Evolutionary conservation across 2,329 filamentous ascomycete genomes (phyloP).

Genomic region (Paecilomyces dactylethromorphus): DNA sequence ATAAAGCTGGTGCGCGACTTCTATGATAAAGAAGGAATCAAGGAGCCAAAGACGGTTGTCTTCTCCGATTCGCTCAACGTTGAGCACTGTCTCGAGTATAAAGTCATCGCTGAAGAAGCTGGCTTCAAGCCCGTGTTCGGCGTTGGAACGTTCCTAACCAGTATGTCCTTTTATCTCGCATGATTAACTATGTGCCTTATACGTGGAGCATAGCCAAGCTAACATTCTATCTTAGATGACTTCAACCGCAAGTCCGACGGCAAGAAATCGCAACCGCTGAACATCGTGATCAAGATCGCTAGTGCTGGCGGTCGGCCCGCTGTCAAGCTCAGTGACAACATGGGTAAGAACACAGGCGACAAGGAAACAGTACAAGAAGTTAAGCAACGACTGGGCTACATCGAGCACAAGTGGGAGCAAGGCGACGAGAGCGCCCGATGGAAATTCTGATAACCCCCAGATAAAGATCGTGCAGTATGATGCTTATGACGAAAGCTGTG

Average conservation of each 20-base stretch:
- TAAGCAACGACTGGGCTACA: constrained; percentile 79
- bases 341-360: constrained; percentile 91
- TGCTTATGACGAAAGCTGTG: neutral
- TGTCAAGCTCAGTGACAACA: constrained; percentile 89
- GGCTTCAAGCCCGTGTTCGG: constrained; percentile 86
- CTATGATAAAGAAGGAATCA: constrained; percentile 69
- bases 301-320: constrained; percentile 74
- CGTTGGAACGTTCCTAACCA: constrained; percentile 91
- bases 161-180: constrained; percentile 29
- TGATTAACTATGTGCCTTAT: neutral
- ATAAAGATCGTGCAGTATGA: neutral
- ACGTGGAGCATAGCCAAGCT: neutral
- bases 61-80: constrained; percentile 95
- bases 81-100: constrained; percentile 85
- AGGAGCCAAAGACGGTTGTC: constrained; percentile 78
- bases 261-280: constrained; percentile 81
- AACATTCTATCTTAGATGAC: constrained; percentile 53
- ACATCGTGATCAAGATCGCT: constrained; percentile 96
- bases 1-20: constrained; percentile 73
- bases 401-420: constrained; percentile 74
- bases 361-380: constrained; percentile 70
- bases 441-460: constrained; percentile 41
- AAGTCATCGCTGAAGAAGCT: constrained; percentile 68
- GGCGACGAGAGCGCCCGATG: constrained; percentile 81
- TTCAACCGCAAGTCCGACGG: constrained; percentile 66